Base-by-base conservation (phyloP, 2,329 filamentous ascomycete species). In the Didymella pomorum region DNA sequence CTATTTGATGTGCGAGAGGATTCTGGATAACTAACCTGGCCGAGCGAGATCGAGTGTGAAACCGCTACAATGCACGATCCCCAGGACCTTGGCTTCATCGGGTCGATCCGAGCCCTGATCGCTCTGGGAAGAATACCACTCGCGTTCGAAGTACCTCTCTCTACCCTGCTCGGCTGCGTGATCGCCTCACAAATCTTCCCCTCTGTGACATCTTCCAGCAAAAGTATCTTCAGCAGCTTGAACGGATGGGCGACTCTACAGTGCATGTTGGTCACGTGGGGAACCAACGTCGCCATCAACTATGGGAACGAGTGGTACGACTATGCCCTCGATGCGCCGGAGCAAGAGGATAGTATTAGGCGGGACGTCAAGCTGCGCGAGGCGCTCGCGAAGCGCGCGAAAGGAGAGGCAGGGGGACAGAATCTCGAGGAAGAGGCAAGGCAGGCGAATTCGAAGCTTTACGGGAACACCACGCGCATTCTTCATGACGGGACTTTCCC, bases 201-300 rank as follows among this genome's bases (percentile, higher is more conserved):
- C 10, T 33, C 29, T 8, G 14, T 12, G 29, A 33, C 29, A 33
- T 33, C 11, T 33, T 33, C 29, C 11, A 33, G 29, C 29, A 33
- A 35, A 20, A 52, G 20, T 26, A 52, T 52, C 41, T 52, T 52
- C 21, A 52, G 49, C 49, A 41, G 49, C 49, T 28, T 52, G 49
- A 52, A 52, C 29, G 39, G 49, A 52, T 52, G 49, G 49, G 49
- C 39, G 28, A 52, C 49, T 44, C 20, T 52, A 44, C 49, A 52
- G 39, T 52, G 49, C 39, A 52, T 52, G 49, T 35, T 52, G 39
- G 49, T 52, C 4, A 52, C 49, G 6, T 52, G 49, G 49, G 49
- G 49, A 20, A 52, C 49, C 49, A 52, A 52, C 20, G 21, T 52
- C 20, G 49, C 49, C 11, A 52, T 52, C 49, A 52, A 52, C 29